Conservation (phyloP, 1,284 basidiomycete genomes). For the Moesziomyces aphidis region DNA sequence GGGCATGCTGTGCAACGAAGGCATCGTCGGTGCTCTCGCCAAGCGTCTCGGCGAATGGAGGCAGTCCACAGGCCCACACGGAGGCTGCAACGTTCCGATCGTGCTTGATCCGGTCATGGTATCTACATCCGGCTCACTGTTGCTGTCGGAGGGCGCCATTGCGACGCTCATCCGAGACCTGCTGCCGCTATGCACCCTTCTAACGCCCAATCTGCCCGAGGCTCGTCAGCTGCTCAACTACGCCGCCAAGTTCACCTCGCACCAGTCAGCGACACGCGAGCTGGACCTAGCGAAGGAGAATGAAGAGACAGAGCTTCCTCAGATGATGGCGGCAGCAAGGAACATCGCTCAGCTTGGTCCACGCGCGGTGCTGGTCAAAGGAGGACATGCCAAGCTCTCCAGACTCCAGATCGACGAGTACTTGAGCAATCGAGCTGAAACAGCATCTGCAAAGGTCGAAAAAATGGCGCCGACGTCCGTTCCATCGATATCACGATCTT, state of each 20-base stretch:
- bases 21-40: constrained; percentile 69
- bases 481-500: neutral
- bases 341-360: constrained; percentile 73
- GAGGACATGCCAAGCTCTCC: constrained; percentile 77
- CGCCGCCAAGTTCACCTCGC: constrained; percentile 36
- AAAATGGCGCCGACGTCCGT: neutral
- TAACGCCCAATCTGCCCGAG: constrained; percentile 91
- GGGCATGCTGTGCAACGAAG: constrained; percentile 79
- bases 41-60: constrained; percentile 30
- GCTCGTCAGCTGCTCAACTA: constrained; percentile 75
- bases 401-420: constrained; percentile 19
- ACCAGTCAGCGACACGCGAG: constrained; percentile 18
- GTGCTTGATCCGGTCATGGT: constrained; percentile 81
- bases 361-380: constrained; percentile 82
- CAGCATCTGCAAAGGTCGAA: neutral
- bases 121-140: constrained; percentile 86
- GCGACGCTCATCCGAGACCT: constrained; percentile 75
- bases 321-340: constrained; percentile 71
- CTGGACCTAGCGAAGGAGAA: constrained; percentile 25
- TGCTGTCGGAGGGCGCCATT: constrained; percentile 79
- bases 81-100: constrained; percentile 39
- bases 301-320: constrained; percentile 21
- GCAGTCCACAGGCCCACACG: constrained; percentile 4
- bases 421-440: constrained; percentile 1
- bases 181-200: constrained; percentile 78